Base-by-base conservation (phyloP, 148 eudicot genomes). In the Polygonum aviculare region DNA sequence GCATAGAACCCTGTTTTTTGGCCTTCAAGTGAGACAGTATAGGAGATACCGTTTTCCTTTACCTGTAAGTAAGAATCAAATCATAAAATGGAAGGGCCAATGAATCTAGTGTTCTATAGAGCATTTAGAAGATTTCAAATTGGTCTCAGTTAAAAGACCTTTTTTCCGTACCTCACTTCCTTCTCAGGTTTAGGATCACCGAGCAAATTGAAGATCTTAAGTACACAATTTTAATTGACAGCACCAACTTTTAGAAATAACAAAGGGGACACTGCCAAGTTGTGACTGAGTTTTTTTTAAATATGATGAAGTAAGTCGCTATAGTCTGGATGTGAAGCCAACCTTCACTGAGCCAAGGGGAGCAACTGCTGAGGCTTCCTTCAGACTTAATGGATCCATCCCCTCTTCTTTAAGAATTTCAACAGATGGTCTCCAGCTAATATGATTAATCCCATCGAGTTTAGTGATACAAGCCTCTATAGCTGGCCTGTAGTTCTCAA, bases 1-100 rank as follows among this genome's bases (percentile, higher is more conserved):
- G 97, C 97, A 81, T 92, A 94, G 77, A 94, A 94, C 26, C 98
- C 98, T 49, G 97, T 94, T 82, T 94, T 94, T 77, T 94, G 97
- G 73, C 98, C 98, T 67, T 87, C 96, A 78, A 90, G 88, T 7
- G 98, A 90, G 76, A 94, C 77, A 49, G 84, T 81, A 86, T 89
- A 90, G 18, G 81, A 82, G 75, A 92, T 82, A 33, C 88, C 90
- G 78, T 87, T 92, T 83, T 94, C 98, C 88, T 84, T 81, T 63
- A 92, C 93, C 97, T 90, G 81, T 67, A 78, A 74, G 65, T 54
- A 74, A 41, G 55, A 60, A 73, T 14, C 55, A 51, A 54, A 69
- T 67, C 44, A 36, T 2, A 36, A 67, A 35, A 33, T 7, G 45
- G 36, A 67, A 33, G 44, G 38, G 44, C 41, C 44, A 16, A 38